phyloP scores from a whole-genome alignment of 2,329 filamentous ascomycete species.

The Cercospora brassicicola region DNA sequence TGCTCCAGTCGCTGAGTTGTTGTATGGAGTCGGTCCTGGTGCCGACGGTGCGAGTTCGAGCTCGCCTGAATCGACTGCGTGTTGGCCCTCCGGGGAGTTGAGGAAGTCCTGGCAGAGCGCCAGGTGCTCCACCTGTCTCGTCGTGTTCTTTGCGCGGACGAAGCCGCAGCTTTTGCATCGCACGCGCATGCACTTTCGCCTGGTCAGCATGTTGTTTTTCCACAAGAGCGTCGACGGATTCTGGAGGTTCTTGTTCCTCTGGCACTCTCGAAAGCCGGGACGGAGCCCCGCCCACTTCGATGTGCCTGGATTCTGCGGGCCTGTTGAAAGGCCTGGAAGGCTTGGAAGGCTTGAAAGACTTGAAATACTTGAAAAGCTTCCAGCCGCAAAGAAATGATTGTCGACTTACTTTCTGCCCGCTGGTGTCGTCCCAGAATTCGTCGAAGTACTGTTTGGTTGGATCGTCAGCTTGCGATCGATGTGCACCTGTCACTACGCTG shows the following conservation, averaged over 20 bases:
- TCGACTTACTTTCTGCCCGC: slow-evolving; percentile 33
- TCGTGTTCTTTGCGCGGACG: slow-evolving; percentile 53
- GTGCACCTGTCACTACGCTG: not conserved
- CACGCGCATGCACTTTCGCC: slow-evolving; percentile 48
- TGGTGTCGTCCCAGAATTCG: slow-evolving; percentile 36
- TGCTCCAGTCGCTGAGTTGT: slow-evolving; percentile 25
- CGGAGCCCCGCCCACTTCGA: not conserved
- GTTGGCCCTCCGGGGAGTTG: slow-evolving; percentile 47
- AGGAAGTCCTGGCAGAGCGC: slow-evolving; percentile 49
- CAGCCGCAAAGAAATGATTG: not conserved
- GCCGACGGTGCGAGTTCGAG: slow-evolving; percentile 25
- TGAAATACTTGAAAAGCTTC: not conserved
- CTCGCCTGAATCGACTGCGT: slow-evolving; percentile 34
- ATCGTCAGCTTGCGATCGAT: not conserved
- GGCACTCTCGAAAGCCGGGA: not conserved
- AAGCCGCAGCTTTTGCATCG: slow-evolving; percentile 53
- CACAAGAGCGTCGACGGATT: not conserved
- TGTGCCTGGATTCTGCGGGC: not conserved
- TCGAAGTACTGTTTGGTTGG: slow-evolving; percentile 28
- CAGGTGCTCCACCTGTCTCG: slow-evolving; percentile 53
- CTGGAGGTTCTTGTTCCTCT: not conserved
- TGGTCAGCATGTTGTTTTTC: slow-evolving; percentile 7
- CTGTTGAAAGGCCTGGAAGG: not conserved
- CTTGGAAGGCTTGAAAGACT: not conserved
- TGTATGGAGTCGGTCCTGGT: slow-evolving; percentile 11